Conservation (phyloP, 2,329 filamentous ascomycete genomes). For the Fusarium sp. region DNA sequence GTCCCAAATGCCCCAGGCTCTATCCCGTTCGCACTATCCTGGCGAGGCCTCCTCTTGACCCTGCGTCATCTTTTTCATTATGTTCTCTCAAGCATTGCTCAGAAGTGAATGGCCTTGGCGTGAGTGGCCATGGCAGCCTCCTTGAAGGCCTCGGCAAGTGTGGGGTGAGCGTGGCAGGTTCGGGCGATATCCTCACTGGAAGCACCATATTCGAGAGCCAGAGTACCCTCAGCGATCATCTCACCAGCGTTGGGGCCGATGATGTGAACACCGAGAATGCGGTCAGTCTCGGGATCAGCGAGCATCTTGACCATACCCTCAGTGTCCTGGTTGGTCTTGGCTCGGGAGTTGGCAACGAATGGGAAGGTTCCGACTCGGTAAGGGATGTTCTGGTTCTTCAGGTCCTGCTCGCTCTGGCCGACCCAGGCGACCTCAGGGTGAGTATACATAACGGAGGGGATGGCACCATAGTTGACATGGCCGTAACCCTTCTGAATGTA, state of each 20-base stretch:
- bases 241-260: conserved; percentile 95
- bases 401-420: conserved; percentile 94
- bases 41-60: conserved; percentile 32
- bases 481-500: conserved; percentile 98
- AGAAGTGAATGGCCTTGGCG: conserved; percentile 95
- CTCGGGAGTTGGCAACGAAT: conserved; percentile 97
- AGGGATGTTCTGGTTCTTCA: conserved; percentile 88
- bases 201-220: conserved; percentile 96
- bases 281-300: conserved; percentile 94
- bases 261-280: conserved; percentile 95
- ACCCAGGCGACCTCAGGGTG: conserved; percentile 99
- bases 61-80: conserved; percentile 31
- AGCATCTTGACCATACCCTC: conserved; percentile 98
- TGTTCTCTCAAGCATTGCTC: conserved; percentile 46
- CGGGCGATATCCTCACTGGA: conserved; percentile 93
- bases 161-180: conserved; percentile 97
- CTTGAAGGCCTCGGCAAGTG: conserved; percentile 97
- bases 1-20: conserved; percentile 38
- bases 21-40: conserved; percentile 36
- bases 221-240: conserved; percentile 98
- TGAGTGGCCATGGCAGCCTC: conserved; percentile 99
- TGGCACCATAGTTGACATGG: conserved; percentile 98
- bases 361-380: conserved; percentile 96
- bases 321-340: conserved; percentile 97
- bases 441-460: conserved; percentile 99